phyloP scores from a whole-genome alignment of 73 alveolate genomes.

The Paraurostyla sp. region DNA sequence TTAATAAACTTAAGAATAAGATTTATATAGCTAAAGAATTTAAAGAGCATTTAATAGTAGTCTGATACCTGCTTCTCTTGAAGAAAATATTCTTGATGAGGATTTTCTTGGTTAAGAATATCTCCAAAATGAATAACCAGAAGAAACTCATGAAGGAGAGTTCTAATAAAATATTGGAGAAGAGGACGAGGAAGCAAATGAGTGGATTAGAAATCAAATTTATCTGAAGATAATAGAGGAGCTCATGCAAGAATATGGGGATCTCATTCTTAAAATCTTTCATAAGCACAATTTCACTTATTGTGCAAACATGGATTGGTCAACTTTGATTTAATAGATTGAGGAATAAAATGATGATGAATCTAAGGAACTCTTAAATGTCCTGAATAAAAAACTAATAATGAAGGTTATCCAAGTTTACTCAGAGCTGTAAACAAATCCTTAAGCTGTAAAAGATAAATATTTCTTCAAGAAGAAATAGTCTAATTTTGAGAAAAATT shows the following conservation, averaged over 20 bases:
- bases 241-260: conserved; percentile 80
- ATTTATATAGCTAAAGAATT: too few relatives aligned
- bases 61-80: too few relatives aligned
- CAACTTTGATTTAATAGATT: background rate
- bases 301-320: conserved; percentile 55
- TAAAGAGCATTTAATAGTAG: too few relatives aligned
- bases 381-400: background rate
- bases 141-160: conserved; percentile 34
- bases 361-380: background rate
- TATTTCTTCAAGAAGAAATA: background rate
- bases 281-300: conserved; percentile 79
- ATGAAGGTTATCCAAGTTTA: background rate
- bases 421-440: background rate
- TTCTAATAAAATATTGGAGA: conserved; percentile 36
- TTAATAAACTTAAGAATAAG: too few relatives aligned
- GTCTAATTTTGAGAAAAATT: background rate
- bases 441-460: conserved; percentile 8
- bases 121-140: too few relatives aligned
- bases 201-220: conserved; percentile 59
- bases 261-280: conserved; percentile 75
- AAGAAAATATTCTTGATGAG: too few relatives aligned
- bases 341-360: conserved; percentile 22
- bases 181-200: conserved; percentile 29
- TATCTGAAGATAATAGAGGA: conserved; percentile 76
- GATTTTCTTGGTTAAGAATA: too few relatives aligned